Evolutionary conservation across 2,329 filamentous ascomycete genomes (phyloP).

Genomic region (Chrysosporium keratinophilum): DNA sequence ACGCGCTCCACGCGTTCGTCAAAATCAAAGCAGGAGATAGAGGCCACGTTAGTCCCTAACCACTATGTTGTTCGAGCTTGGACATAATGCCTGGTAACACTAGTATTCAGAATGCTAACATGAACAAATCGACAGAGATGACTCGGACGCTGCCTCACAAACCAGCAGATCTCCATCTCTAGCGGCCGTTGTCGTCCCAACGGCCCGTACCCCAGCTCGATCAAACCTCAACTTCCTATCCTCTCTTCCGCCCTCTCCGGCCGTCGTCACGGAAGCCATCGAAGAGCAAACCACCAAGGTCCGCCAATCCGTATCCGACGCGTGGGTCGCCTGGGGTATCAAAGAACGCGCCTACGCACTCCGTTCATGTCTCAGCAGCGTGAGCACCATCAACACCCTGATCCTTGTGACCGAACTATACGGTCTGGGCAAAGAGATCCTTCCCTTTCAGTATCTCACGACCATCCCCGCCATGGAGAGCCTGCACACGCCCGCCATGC

Average conservation of each 20-base stretch:
- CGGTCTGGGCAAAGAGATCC: constrained; percentile 57
- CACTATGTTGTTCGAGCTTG: background rate
- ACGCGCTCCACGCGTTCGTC: constrained; percentile 29
- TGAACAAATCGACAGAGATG: constrained; percentile 15
- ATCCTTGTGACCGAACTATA: constrained; percentile 60
- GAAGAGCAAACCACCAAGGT: constrained; percentile 49
- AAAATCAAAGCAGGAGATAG: constrained; percentile 33
- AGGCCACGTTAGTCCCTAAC: constrained; percentile 16
- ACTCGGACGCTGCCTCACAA: constrained; percentile 18
- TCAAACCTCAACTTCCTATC: constrained; percentile 40
- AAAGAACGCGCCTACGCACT: constrained; percentile 48
- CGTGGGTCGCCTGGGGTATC: constrained; percentile 29
- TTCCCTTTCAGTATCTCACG: constrained; percentile 62
- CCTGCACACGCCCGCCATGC: constrained; percentile 48
- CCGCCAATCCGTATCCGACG: constrained; percentile 27
- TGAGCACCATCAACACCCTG: constrained; percentile 54
- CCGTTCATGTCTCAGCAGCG: constrained; percentile 58
- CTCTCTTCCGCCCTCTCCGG: constrained; percentile 69
- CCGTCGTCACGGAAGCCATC: constrained; percentile 63
- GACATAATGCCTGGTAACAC: background rate
- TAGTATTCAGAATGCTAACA: constrained; percentile 1
- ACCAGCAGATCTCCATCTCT: constrained; percentile 38
- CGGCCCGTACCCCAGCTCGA: constrained; percentile 26
- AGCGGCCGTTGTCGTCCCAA: constrained; percentile 12
- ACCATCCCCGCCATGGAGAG: constrained; percentile 54